Percentiles rank a stretch among this genome's conserved stretches.
These are phyloP conservation scores for Amanita rimosa DNA, from an alignment of 768 basidiomycete species.

Conservation along the genomic window DNA sequence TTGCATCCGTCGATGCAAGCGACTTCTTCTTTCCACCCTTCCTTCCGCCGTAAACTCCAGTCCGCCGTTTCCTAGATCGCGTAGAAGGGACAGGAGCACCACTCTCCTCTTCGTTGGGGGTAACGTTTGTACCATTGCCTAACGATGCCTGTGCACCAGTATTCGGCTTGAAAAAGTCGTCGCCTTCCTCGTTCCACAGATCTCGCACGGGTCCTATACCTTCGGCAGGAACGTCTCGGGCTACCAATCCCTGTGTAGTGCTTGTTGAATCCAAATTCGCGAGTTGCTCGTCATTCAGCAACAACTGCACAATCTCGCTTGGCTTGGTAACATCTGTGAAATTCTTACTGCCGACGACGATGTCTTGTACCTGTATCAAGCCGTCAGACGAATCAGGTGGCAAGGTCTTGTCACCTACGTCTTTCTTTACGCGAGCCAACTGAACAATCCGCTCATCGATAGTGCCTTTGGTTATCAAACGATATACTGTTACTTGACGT, in stretches of 20 bases:
- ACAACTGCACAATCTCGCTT: constrained; percentile 90
- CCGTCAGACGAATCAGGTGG: neutral
- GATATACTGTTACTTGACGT: constrained; percentile 93
- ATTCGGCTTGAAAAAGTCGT: constrained; percentile 72
- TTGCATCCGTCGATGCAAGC: constrained; percentile 4
- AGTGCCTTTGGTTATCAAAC: constrained; percentile 86
- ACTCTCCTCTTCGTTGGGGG: constrained; percentile 23
- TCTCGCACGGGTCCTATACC: constrained; percentile 35
- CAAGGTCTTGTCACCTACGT: constrained; percentile 36
- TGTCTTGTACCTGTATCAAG: constrained; percentile 74
- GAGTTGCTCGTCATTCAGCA: constrained; percentile 91
- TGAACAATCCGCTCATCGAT: constrained; percentile 97
- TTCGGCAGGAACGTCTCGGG: constrained; percentile 14
- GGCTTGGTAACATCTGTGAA: constrained; percentile 90
- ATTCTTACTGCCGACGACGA: constrained; percentile 95
- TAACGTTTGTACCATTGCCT: constrained; percentile 13
- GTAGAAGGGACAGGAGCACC: constrained; percentile 18
- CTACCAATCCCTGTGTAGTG: constrained; percentile 9
- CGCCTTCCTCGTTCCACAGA: constrained; percentile 80
- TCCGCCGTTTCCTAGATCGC: constrained; percentile 33
- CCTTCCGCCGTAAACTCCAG: constrained; percentile 23
- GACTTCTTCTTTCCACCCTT: constrained; percentile 27
- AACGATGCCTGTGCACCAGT: constrained; percentile 14
- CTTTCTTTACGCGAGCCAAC: constrained; percentile 93
- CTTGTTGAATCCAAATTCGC: constrained; percentile 48